Percentiles rank a stretch among this genome's conserved stretches.
Evolutionary conservation across 1,139 yeast genomes (phyloP).

Genomic region (Arxiozyma bovina): DNA sequence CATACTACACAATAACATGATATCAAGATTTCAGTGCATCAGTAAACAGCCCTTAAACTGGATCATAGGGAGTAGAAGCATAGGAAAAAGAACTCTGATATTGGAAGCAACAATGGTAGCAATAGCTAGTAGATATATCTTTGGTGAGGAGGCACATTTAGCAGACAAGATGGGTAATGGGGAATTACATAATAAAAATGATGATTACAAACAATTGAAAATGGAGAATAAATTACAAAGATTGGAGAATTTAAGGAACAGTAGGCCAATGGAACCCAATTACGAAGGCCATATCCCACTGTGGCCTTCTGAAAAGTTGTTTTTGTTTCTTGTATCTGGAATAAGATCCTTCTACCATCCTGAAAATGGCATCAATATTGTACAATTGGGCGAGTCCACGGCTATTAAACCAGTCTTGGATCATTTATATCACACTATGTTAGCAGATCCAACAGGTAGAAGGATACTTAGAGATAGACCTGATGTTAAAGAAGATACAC

Average conservation of each 20-base stretch:
- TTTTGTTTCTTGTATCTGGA: conserved; percentile 67
- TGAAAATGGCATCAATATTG: conserved; percentile 50
- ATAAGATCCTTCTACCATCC: conserved; percentile 82
- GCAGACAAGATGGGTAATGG: conserved; percentile 56
- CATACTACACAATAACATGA: neutral
- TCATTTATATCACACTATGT: conserved; percentile 61
- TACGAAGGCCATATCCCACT: conserved; percentile 83
- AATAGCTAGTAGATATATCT: conserved; percentile 28
- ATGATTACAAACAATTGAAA: conserved; percentile 17
- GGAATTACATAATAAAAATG: conserved; percentile 32
- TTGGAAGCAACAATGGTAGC: conserved; percentile 19
- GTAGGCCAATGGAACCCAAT: conserved; percentile 36
- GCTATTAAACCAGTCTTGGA: conserved; percentile 64
- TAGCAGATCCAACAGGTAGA: conserved; percentile 67
- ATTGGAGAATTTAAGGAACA: conserved; percentile 15
- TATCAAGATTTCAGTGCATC: neutral
- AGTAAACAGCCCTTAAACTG: neutral
- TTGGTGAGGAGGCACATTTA: conserved; percentile 42
- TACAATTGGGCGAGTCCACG: conserved; percentile 91
- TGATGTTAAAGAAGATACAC: conserved; percentile 62
- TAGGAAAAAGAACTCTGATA: neutral
- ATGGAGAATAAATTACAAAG: conserved; percentile 28
- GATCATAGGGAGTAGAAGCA: neutral
- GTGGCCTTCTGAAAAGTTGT: conserved; percentile 48
- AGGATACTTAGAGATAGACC: conserved; percentile 72